Evolutionary conservation across 257 asterid genomes (phyloP).

Genomic region (Nicotiana noctiflora): DNA sequence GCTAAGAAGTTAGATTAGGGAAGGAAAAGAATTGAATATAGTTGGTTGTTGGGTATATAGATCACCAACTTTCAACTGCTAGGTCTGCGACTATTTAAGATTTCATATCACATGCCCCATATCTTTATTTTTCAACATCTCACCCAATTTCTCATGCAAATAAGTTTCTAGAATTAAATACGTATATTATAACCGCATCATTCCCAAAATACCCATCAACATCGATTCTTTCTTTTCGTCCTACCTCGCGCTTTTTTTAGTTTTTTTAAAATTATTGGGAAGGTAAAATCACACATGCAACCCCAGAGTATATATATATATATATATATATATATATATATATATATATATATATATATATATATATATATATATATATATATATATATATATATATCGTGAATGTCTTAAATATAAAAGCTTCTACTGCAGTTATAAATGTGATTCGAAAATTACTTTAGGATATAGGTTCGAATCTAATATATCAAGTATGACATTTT

Average conservation of each 20-base stretch:
- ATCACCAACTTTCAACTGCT: constrained; percentile 75
- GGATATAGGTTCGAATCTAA: not conserved
- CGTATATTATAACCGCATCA: not conserved
- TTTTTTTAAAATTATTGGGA: too few species aligned
- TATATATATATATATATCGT: not conserved
- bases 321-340: too few species aligned
- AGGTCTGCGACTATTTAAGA: constrained; percentile 31
- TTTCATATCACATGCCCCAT: constrained; percentile 1
- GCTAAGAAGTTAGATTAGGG: constrained; percentile 11
- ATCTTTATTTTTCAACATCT: constrained; percentile 19
- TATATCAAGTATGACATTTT: not conserved
- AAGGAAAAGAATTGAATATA: constrained; percentile 28
- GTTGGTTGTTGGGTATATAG: constrained; percentile 51
- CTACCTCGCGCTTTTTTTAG: not conserved
- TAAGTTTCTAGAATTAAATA: constrained; percentile 30
- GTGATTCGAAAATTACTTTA: too few species aligned
- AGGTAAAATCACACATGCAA: too few species aligned
- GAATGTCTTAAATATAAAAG: not conserved
- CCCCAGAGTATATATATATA: too few species aligned
- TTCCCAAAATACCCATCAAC: constrained; percentile 14
- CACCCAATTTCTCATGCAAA: constrained; percentile 50
- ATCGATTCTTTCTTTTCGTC: not conserved
- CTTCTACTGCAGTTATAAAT: too few species aligned
- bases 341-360: too few species aligned
- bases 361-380: too few species aligned